Evolutionary conservation across 306 rosid genomes (phyloP).

Genomic region (Gastrolobium villosum): DNA sequence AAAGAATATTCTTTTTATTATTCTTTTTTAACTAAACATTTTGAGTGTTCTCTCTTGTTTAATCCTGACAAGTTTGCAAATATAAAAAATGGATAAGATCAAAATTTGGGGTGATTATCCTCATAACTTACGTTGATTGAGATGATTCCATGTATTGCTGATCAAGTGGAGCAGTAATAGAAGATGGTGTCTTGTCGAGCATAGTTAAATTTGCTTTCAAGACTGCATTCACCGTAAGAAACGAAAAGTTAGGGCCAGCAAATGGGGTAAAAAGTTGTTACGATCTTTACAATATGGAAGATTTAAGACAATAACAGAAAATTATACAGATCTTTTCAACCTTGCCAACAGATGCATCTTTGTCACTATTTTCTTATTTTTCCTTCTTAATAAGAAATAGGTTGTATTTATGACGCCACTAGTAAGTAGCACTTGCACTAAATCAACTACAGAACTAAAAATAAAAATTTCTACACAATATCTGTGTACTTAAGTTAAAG

Average conservation of each 20-base stretch:
- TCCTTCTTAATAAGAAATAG: background rate
- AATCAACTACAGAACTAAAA: background rate
- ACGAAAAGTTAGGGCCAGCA: background rate
- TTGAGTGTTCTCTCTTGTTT: background rate
- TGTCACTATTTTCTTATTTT: background rate
- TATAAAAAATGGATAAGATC: slow-evolving; percentile 13
- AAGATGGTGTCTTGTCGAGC: slow-evolving; percentile 66
- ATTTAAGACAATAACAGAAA: background rate
- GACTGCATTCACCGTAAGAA: slow-evolving; percentile 56
- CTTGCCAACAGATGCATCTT: background rate
- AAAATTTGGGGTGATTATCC: slow-evolving; percentile 1
- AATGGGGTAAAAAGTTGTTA: background rate
- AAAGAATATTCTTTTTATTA: background rate
- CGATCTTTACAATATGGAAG: background rate
- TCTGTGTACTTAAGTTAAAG: background rate
- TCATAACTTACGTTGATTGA: slow-evolving; percentile 68
- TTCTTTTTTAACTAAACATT: background rate
- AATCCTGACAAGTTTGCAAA: background rate
- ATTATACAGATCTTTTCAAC: background rate
- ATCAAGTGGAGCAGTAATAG: slow-evolving; percentile 66
- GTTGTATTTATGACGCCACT: slow-evolving; percentile 8
- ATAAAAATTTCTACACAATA: background rate
- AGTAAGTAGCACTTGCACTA: background rate
- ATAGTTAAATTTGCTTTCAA: slow-evolving; percentile 68
- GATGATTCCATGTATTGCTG: slow-evolving; percentile 68